These are phyloP conservation scores for Poterioochromonas sp. DNA, from an alignment of 352 stramenopile genomes.

Conservation along the genomic window DNA sequence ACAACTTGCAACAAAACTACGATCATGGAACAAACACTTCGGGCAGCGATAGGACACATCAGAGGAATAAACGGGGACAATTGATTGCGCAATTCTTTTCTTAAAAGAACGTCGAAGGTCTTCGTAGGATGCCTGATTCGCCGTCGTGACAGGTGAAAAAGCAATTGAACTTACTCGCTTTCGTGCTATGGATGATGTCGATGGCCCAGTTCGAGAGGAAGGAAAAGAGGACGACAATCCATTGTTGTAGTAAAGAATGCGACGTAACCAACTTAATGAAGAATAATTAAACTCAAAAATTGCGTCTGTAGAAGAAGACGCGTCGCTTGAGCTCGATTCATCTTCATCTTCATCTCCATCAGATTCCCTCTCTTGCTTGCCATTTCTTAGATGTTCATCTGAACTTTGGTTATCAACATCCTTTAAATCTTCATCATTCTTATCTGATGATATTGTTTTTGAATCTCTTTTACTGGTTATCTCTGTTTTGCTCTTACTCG, in stretches of 20 bases:
- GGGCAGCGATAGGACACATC: not conserved
- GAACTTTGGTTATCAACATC: not conserved
- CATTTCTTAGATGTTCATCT: not conserved
- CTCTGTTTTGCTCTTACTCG: not conserved
- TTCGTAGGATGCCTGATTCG: not conserved
- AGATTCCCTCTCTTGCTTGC: not conserved
- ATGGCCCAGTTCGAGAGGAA: not conserved
- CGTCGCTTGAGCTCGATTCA: not conserved
- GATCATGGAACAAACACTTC: not conserved
- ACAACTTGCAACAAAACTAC: not conserved
- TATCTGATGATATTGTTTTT: not conserved
- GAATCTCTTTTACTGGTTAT: not conserved
- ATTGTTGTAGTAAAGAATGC: not conserved
- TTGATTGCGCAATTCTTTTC: not conserved
- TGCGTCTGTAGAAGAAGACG: not conserved
- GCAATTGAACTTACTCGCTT: not conserved
- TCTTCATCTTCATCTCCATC: not conserved
- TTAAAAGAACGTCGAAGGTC: not conserved
- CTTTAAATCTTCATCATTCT: not conserved
- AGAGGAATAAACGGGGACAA: not conserved
- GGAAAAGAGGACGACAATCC: not conserved
- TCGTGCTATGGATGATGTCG: not conserved
- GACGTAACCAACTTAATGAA: not conserved
- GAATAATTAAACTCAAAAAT: not conserved
- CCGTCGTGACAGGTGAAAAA: not conserved